These are phyloP conservation scores for Dictyophora rubrovolvata DNA, from an alignment of 768 basidiomycete species.

Conservation along the genomic window DNA sequence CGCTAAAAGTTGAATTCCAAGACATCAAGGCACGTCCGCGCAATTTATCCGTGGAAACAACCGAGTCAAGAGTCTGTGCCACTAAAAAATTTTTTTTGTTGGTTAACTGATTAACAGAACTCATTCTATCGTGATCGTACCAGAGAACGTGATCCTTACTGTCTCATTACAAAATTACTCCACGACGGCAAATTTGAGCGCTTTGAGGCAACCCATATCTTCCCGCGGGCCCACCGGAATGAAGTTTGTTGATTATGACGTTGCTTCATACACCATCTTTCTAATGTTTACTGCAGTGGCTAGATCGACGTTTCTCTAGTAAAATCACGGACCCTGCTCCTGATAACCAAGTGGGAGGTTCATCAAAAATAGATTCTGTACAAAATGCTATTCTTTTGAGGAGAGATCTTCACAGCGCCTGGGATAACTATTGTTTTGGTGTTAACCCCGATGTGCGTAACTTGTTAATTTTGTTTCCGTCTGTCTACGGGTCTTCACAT, in stretches of 20 bases:
- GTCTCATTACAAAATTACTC: no score
- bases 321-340: constrained; percentile 11
- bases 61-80: no score
- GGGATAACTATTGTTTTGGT: constrained; percentile 20
- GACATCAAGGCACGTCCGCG: no score
- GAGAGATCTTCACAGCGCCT: constrained; percentile 17
- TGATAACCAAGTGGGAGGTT: constrained; percentile 7
- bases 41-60: no score
- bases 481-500: background rate
- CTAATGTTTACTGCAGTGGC: constrained; percentile 12
- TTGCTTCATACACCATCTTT: background rate
- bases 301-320: constrained; percentile 13
- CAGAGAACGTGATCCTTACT: no score
- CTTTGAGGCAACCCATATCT: constrained; percentile 11
- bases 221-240: constrained; percentile 18
- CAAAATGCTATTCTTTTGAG: constrained; percentile 21
- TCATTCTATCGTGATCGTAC: no score
- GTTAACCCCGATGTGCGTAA: constrained; percentile 20
- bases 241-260: constrained; percentile 13
- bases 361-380: constrained; percentile 16
- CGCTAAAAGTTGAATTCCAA: no score
- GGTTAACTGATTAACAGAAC: no score
- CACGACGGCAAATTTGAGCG: background rate
- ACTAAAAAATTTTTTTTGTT: no score
- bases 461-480: no score